Conservation (phyloP, 306 rosid species). For the Trifolium repens region DNA sequence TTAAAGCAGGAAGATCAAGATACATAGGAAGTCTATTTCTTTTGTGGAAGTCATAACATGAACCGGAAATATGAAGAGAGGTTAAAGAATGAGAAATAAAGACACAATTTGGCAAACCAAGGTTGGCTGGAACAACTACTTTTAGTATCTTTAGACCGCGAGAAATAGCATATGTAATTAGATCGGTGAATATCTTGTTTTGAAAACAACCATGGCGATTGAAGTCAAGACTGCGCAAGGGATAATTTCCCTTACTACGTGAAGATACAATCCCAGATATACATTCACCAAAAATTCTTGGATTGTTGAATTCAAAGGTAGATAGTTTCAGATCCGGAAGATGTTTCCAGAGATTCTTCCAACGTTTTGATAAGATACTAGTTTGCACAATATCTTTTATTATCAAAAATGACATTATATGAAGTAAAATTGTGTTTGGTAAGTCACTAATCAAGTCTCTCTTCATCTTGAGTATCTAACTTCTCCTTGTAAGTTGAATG, state of each 20-base stretch:
- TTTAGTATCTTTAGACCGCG: background rate
- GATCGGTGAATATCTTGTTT: background rate
- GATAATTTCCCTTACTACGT: background rate
- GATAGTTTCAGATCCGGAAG: background rate
- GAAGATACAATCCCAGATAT: background rate
- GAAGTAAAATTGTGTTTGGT: background rate
- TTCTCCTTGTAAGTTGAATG: no score
- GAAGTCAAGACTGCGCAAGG: constrained; percentile 7
- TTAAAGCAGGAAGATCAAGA: constrained; percentile 3
- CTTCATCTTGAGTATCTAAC: background rate
- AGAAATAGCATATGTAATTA: background rate
- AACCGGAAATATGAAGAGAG: constrained; percentile 5
- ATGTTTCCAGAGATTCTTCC: constrained; percentile 2
- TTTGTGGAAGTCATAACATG: background rate
- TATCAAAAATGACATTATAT: constrained; percentile 8
- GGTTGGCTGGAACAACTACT: background rate
- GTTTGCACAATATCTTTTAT: background rate
- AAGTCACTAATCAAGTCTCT: background rate
- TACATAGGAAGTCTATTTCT: background rate
- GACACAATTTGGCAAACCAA: background rate
- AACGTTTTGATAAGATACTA: constrained; percentile 5
- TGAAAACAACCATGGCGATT: background rate
- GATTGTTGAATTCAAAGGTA: background rate
- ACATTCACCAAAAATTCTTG: background rate
- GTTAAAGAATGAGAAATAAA: background rate